Percentiles rank a stretch among this genome's conserved stretches.
Conservation (phyloP, 202 grass and related monocot species). For the Carex sylvatica region DNA sequence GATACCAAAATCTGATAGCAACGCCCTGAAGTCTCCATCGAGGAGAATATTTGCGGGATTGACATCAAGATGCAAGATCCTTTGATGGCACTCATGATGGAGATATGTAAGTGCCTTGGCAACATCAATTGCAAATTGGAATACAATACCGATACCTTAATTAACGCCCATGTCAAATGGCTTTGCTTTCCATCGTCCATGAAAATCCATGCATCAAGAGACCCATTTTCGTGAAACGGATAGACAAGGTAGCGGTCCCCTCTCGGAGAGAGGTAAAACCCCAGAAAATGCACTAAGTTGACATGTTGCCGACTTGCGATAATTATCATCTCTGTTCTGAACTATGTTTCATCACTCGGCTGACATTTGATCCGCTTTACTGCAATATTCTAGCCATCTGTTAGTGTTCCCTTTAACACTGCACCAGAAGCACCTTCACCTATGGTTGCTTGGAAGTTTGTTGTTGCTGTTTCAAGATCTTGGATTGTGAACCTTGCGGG, state of each 20-base stretch:
- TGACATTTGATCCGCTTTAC: constrained; percentile 32
- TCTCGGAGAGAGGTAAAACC: constrained; percentile 36
- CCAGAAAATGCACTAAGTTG: constrained; percentile 42
- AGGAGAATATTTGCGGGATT: constrained; percentile 67
- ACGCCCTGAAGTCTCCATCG: constrained; percentile 34
- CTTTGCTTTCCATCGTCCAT: constrained; percentile 9
- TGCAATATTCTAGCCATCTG: too few relatives aligned
- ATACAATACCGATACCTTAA: constrained; percentile 26
- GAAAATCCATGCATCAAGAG: constrained; percentile 56
- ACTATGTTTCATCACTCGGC: too few relatives aligned
- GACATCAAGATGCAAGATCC: constrained; percentile 54
- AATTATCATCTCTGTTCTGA: too few relatives aligned
- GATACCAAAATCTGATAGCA: constrained; percentile 54
- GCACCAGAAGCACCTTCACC: constrained; percentile 37
- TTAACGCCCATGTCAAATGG: constrained; percentile 35
- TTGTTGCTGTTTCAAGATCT: too few relatives aligned
- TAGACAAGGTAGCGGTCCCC: constrained; percentile 38
- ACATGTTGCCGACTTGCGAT: too few relatives aligned
- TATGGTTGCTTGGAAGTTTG: neutral
- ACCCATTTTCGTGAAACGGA: constrained; percentile 50
- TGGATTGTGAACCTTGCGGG: neutral
- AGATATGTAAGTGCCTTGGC: constrained; percentile 55
- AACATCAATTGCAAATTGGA: constrained; percentile 32
- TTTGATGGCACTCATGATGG: constrained; percentile 43
- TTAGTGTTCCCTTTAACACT: neutral